phyloP scores from a whole-genome alignment of 2,329 filamentous ascomycete genomes.

The Epichloe typhina region DNA sequence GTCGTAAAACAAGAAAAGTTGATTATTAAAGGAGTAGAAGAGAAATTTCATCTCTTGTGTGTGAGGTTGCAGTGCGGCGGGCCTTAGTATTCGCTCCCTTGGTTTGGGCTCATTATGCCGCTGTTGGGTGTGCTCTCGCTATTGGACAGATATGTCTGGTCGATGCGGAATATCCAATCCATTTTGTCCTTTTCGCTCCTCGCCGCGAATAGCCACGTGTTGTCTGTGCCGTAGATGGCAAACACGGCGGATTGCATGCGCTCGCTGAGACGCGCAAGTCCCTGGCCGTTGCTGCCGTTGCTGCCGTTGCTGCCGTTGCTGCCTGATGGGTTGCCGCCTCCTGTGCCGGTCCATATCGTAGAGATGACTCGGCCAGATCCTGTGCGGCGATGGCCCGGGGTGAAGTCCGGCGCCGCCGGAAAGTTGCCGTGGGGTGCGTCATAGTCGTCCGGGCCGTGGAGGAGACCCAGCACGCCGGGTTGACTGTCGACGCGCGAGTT shows the following conservation, averaged over 20 bases:
- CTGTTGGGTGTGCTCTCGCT: conserved; percentile 28
- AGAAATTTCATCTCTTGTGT: too few relatives aligned
- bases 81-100: conserved; percentile 18
- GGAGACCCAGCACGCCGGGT: conserved; percentile 69
- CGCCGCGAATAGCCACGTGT: conserved; percentile 89
- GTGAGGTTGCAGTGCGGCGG: background rate
- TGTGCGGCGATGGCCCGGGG: conserved; percentile 34
- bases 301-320: conserved; percentile 6
- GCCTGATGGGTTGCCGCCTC: conserved; percentile 15
- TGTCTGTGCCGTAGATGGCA: conserved; percentile 86
- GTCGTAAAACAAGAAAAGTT: background rate
- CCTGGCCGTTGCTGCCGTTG: conserved; percentile 17
- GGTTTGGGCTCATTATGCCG: conserved; percentile 22
- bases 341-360: conserved; percentile 39
- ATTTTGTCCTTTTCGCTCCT: conserved; percentile 83
- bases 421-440: conserved; percentile 22
- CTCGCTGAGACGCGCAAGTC: conserved; percentile 41
- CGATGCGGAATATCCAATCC: conserved; percentile 93
- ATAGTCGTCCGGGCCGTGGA: conserved; percentile 38
- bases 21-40: background rate
- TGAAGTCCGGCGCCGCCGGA: conserved; percentile 21
- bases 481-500: conserved; percentile 88
- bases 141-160: conserved; percentile 56
- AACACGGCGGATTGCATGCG: conserved; percentile 63
- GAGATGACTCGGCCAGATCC: conserved; percentile 40